Evolutionary conservation across 1,139 yeast genomes (phyloP).

Genomic region (Pichia sp.): DNA sequence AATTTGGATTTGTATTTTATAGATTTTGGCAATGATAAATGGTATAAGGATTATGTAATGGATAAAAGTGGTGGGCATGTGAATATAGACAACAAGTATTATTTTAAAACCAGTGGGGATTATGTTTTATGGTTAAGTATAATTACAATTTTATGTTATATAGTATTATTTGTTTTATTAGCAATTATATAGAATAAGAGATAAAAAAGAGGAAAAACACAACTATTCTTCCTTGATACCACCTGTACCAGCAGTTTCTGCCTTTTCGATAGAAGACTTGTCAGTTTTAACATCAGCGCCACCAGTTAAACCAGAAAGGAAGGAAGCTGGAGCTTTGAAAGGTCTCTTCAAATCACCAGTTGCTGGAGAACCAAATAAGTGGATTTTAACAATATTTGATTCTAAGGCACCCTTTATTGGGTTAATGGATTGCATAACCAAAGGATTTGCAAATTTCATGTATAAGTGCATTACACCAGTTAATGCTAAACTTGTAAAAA

Average conservation of each 20-base stretch:
- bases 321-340: slow-evolving; percentile 72
- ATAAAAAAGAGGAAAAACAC: too few species aligned
- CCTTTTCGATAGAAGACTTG: slow-evolving; percentile 77
- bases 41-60: slow-evolving; percentile 15
- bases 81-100: slow-evolving; percentile 20
- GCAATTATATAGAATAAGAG: slow-evolving; percentile 35
- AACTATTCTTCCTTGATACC: slow-evolving; percentile 85
- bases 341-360: slow-evolving; percentile 95
- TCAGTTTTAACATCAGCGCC: slow-evolving; percentile 64
- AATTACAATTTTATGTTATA: slow-evolving; percentile 42
- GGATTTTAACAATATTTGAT: slow-evolving; percentile 87
- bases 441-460: slow-evolving; percentile 97
- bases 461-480: slow-evolving; percentile 98
- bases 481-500: slow-evolving; percentile 90
- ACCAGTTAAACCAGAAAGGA: slow-evolving; percentile 67
- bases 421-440: slow-evolving; percentile 88
- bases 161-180: slow-evolving; percentile 39
- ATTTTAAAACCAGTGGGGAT: slow-evolving; percentile 47
- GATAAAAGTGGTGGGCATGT: slow-evolving; percentile 20
- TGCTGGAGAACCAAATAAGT: slow-evolving; percentile 77
- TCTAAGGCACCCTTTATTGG: slow-evolving; percentile 89
- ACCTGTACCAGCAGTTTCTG: slow-evolving; percentile 82
- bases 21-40: slow-evolving; percentile 20
- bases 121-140: slow-evolving; percentile 38
- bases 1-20: slow-evolving; percentile 41